Conservation (phyloP, 139 green algal species). For the Zygnema circumcarinatum region DNA sequence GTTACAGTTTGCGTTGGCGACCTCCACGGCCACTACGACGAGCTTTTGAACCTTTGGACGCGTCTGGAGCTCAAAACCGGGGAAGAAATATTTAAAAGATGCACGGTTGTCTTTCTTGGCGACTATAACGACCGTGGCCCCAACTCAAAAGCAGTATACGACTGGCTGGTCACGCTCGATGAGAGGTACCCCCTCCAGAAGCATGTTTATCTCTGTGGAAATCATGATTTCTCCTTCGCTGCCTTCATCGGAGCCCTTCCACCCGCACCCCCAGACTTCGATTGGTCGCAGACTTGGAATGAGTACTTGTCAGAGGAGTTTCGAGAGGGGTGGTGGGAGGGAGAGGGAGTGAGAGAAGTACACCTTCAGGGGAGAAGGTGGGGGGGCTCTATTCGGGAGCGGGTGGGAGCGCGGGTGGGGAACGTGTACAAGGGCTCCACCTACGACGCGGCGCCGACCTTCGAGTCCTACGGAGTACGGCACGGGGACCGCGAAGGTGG, state of each 20-base stretch:
- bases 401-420: slow-evolving; percentile 18
- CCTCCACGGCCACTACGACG: slow-evolving; percentile 48
- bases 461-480: slow-evolving; percentile 49
- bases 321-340: slow-evolving; percentile 50
- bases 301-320: neutral
- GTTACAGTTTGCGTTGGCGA: slow-evolving; percentile 56
- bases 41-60: slow-evolving; percentile 37
- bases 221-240: slow-evolving; percentile 60
- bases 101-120: slow-evolving; percentile 58
- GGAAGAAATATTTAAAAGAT: slow-evolving; percentile 28
- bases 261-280: neutral
- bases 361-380: slow-evolving; percentile 52
- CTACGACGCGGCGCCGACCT: slow-evolving; percentile 55
- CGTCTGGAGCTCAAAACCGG: slow-evolving; percentile 15
- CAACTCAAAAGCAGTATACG: slow-evolving; percentile 26
- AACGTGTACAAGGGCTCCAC: slow-evolving; percentile 25
- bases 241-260: slow-evolving; percentile 33
- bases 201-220: slow-evolving; percentile 56
- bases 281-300: slow-evolving; percentile 30
- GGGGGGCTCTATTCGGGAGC: slow-evolving; percentile 45
- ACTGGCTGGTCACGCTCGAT: slow-evolving; percentile 36
- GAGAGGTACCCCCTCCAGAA: slow-evolving; percentile 41
- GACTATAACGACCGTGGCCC: slow-evolving; percentile 60
- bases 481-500: slow-evolving; percentile 55
- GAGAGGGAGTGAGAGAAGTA: slow-evolving; percentile 31